Conservation (phyloP, 164 flowering plant genomes). For the Akebia trifoliata region DNA sequence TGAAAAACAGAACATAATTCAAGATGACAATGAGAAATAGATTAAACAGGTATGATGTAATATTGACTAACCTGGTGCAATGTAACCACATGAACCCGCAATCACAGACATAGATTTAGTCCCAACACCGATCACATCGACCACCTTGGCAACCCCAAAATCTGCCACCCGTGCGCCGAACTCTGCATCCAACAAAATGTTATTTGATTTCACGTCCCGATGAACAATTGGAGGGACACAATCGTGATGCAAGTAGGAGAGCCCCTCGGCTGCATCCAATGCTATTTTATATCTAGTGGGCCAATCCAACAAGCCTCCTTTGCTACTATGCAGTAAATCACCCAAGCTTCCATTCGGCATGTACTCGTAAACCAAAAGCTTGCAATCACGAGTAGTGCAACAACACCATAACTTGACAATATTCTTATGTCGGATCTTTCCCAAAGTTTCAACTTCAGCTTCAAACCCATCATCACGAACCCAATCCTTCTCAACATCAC, state of each 20-base stretch:
- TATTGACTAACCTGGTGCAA: conserved; percentile 60
- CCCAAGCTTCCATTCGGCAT: conserved; percentile 75
- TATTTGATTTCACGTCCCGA: conserved; percentile 63
- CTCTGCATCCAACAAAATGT: conserved; percentile 54
- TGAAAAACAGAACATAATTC: background rate
- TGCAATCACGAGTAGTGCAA: conserved; percentile 41
- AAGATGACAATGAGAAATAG: background rate
- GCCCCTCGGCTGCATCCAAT: conserved; percentile 64
- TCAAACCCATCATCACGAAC: conserved; percentile 36
- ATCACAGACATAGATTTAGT: conserved; percentile 54
- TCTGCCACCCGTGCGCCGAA: conserved; percentile 59
- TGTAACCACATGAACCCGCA: conserved; percentile 74
- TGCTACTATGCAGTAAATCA: conserved; percentile 50
- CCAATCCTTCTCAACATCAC: conserved; percentile 19
- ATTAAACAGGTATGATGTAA: too few relatives aligned
- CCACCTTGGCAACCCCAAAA: conserved; percentile 62
- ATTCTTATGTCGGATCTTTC: conserved; percentile 66
- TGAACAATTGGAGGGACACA: conserved; percentile 67
- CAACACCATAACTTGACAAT: conserved; percentile 66
- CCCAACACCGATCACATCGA: conserved; percentile 27
- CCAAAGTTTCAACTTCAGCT: conserved; percentile 56
- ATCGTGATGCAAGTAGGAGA: conserved; percentile 69
- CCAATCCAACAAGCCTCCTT: conserved; percentile 52
- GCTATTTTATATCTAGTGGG: conserved; percentile 48
- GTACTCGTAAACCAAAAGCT: conserved; percentile 61